A percentile compares a stretch with the other conserved stretches of the same genome.
phyloP scores from a whole-genome alignment of 495 filamentous ascomycete species.

The Cenococcum geophilum region DNA sequence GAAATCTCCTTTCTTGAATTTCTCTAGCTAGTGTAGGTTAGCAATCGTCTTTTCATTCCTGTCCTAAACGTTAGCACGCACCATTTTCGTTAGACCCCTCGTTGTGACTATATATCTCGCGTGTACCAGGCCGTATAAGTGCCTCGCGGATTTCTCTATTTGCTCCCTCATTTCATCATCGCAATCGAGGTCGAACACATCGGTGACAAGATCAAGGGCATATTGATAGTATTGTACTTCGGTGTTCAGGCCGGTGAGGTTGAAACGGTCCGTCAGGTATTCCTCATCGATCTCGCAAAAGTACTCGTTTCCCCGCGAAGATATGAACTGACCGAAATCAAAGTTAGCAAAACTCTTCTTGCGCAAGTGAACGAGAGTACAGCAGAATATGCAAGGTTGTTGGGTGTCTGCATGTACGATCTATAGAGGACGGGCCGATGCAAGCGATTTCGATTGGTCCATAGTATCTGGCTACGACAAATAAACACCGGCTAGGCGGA shows the following conservation, averaged over 20 bases:
- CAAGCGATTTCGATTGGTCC: too few relatives aligned
- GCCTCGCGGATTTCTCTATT: constrained; percentile 94
- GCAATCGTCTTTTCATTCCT: background rate
- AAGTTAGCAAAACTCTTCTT: background rate
- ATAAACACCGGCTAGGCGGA: too few relatives aligned
- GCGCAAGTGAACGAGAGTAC: too few relatives aligned
- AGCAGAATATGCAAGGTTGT: too few relatives aligned
- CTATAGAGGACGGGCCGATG: too few relatives aligned
- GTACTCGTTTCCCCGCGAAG: constrained; percentile 95
- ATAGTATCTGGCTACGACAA: too few relatives aligned
- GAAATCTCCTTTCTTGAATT: constrained; percentile 97
- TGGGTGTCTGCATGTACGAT: too few relatives aligned
- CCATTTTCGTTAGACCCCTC: constrained; percentile 91
- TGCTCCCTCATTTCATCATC: constrained; percentile 97
- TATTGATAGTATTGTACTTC: constrained; percentile 99
- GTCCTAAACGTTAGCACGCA: constrained; percentile 38
- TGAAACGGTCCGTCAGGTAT: constrained; percentile 97
- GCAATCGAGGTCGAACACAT: constrained; percentile 98
- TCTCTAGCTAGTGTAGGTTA: constrained; percentile 65
- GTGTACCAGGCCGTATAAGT: constrained; percentile 94
- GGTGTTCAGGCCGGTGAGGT: constrained; percentile 91
- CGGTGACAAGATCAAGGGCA: constrained; percentile 97
- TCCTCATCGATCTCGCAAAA: constrained; percentile 99
- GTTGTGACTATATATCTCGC: constrained; percentile 97
- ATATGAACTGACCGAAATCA: constrained; percentile 67